Evolutionary conservation across 345 rosid species (phyloP).

Genomic region (Dipteronia sinensis): DNA sequence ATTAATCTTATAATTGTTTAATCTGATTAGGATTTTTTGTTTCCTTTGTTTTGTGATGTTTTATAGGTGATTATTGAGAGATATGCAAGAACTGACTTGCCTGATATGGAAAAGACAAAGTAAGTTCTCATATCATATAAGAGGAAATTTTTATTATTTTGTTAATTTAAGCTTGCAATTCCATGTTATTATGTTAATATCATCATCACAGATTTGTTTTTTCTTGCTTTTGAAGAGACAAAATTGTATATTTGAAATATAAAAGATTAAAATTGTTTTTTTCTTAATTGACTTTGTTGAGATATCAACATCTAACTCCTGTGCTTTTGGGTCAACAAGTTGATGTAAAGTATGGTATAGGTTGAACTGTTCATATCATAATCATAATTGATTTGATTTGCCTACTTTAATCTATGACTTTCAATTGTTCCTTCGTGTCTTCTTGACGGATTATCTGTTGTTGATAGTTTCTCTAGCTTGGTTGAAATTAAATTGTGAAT

Average conservation of each 20-base stretch:
- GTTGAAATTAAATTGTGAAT: background rate
- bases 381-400: background rate
- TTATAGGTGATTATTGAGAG: conserved; percentile 71
- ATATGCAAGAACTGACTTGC: conserved; percentile 65
- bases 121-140: conserved; percentile 25
- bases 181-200: background rate
- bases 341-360: background rate
- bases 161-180: background rate
- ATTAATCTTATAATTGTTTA: background rate
- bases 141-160: background rate
- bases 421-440: too few species aligned
- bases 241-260: background rate
- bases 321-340: background rate
- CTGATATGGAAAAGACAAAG: conserved; percentile 79
- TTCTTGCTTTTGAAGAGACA: background rate
- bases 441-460: background rate
- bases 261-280: background rate
- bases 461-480: background rate
- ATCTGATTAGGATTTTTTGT: background rate
- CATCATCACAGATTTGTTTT: background rate
- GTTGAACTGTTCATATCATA: background rate
- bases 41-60: background rate
- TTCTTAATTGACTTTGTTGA: background rate
- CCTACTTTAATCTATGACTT: background rate
- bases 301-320: background rate